These are phyloP conservation scores for Paraurostyla sp. DNA, from an alignment of 73 alveolate species.

Conservation along the genomic window DNA sequence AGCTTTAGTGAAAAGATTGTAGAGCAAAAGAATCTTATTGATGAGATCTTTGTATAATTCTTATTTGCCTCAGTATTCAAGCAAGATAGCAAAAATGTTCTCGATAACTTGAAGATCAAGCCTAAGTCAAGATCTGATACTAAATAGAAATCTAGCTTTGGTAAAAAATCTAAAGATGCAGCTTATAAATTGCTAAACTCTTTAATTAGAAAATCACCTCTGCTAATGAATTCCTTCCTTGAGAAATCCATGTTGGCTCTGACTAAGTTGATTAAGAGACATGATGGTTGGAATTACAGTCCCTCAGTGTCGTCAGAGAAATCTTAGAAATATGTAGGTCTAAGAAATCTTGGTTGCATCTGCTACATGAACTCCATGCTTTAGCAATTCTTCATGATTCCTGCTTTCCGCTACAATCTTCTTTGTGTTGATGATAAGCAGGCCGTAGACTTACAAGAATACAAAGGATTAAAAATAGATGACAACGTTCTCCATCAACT, in stretches of 20 bases:
- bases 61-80: constrained; percentile 61
- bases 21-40: constrained; percentile 53
- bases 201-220: constrained; percentile 59
- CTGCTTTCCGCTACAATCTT: constrained; percentile 80
- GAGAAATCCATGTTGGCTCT: constrained; percentile 57
- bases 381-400: constrained; percentile 94
- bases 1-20: constrained; percentile 49
- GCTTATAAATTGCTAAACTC: constrained; percentile 73
- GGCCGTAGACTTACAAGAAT: constrained; percentile 20
- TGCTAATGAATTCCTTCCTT: constrained; percentile 45
- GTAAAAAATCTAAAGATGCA: constrained; percentile 63
- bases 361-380: constrained; percentile 97
- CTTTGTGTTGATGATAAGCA: constrained; percentile 53
- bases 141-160: constrained; percentile 20
- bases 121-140: background rate
- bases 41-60: constrained; percentile 68
- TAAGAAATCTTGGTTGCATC: constrained; percentile 86
- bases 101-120: background rate
- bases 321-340: constrained; percentile 82
- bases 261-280: constrained; percentile 56
- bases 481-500: constrained; percentile 74
- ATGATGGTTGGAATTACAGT: constrained; percentile 80
- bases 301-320: constrained; percentile 81
- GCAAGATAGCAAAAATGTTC: background rate
- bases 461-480: constrained; percentile 55